phyloP scores from a whole-genome alignment of 1,284 basidiomycete species.

The Peniophora sp. region DNA sequence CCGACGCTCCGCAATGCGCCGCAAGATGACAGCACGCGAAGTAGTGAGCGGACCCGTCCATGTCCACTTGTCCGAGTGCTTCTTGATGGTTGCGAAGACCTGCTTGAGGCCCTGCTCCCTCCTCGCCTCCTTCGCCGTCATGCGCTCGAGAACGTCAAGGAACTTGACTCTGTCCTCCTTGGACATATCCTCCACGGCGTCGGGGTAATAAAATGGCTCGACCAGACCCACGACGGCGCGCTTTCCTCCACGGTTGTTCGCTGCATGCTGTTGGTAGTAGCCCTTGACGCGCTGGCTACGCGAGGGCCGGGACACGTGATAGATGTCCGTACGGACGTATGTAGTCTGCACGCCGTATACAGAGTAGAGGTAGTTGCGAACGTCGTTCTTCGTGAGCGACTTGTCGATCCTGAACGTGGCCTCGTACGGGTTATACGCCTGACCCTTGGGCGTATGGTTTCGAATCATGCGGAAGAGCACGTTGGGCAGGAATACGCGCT shows the following conservation, averaged over 20 bases:
- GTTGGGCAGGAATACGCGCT: constrained; percentile 86
- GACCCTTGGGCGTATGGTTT: constrained; percentile 71
- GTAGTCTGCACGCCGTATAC: constrained; percentile 86
- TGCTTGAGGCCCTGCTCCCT: constrained; percentile 27
- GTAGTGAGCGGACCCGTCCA: constrained; percentile 26
- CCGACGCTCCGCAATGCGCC: constrained; percentile 44
- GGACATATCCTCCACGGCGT: constrained; percentile 1
- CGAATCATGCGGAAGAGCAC: constrained; percentile 77
- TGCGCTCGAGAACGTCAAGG: constrained; percentile 53
- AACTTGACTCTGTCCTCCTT: neutral
- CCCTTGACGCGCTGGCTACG: constrained; percentile 6
- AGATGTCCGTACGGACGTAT: constrained; percentile 91
- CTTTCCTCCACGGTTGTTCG: constrained; percentile 63
- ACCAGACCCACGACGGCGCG: constrained; percentile 83
- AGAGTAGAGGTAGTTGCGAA: constrained; percentile 78
- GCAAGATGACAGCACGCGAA: constrained; percentile 35
- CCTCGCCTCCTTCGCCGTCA: constrained; percentile 33
- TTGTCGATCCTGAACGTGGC: constrained; percentile 84
- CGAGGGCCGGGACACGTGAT: constrained; percentile 37
- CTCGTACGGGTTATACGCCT: constrained; percentile 89
- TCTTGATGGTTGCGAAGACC: constrained; percentile 35
- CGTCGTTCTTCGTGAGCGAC: constrained; percentile 32
- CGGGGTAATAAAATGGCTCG: constrained; percentile 89
- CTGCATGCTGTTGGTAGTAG: constrained; percentile 12
- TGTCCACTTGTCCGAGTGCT: constrained; percentile 37